phyloP scores from a whole-genome alignment of 441 rosid species.

The Adansonia madagascariensis region DNA sequence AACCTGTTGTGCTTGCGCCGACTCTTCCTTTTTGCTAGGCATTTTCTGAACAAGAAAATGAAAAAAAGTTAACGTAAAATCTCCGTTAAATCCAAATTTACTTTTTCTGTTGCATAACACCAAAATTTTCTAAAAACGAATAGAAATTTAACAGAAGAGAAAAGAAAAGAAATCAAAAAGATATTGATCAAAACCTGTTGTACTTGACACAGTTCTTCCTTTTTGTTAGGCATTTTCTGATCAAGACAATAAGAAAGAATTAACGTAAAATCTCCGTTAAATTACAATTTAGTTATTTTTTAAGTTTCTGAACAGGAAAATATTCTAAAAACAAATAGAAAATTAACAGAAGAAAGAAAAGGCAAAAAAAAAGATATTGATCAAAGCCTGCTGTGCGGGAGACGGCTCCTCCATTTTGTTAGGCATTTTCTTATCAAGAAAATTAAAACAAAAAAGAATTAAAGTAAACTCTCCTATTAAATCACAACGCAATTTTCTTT shows the following conservation, averaged over 20 bases:
- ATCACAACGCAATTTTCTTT: not conserved
- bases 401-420: slow-evolving; percentile 43
- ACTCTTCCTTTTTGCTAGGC: slow-evolving; percentile 40
- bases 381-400: slow-evolving; percentile 35
- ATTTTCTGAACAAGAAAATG: no score
- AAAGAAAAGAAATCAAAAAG: not conserved
- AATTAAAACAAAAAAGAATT: not conserved
- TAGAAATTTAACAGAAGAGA: no score
- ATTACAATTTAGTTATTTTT: not conserved
- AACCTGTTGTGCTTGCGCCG: slow-evolving; percentile 37
- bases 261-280: not conserved
- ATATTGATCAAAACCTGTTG: slow-evolving; percentile 5
- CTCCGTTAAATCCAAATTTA: no score
- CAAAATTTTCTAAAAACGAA: no score
- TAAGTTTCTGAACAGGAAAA: not conserved
- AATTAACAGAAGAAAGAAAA: not conserved
- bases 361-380: not conserved
- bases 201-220: slow-evolving; percentile 46
- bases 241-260: not conserved
- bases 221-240: slow-evolving; percentile 40
- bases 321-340: not conserved
- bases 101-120: no score
- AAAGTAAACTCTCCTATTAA: not conserved
- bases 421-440: slow-evolving; percentile 27
- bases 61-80: no score